Base-by-base conservation (phyloP, 1,284 basidiomycete species). In the Phellopilus nigrolimitatus region DNA sequence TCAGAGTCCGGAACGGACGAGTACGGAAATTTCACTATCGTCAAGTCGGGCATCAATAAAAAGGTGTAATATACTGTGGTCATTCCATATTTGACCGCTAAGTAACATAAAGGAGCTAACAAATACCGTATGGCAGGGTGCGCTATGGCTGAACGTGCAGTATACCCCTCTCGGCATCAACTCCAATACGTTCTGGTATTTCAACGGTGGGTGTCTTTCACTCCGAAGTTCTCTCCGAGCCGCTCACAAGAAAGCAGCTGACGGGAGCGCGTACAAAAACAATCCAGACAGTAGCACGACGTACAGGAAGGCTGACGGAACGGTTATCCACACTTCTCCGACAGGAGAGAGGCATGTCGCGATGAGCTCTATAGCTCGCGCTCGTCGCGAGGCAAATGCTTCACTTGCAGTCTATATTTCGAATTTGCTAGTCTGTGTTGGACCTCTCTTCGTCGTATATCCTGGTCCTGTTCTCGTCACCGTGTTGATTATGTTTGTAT, bases 231-330 rank as follows among this genome's bases (percentile, higher is more conserved):
- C 10, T 7, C 15, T 5, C 2, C 13, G 22, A 31, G 17, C 10
- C 8, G 19, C 43, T 36, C 4, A 4, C 17, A 12, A 25, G n/a
- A 30, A 25, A 31, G 21, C 15, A 52, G 51, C 17, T 2, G 31
- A 52, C 34, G 51, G 45, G 22, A 47, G 44, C 28, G 33, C 25
- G 17, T 52, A 47, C 38, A 33, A 41, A 40, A 46, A 24, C 9
- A 52, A 52, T 25, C 51, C 51, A 15, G 51, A 52, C 27, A 19
- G 30, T 28, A 47, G 44, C n/a, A 13, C 43, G 19, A 47, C 51
- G 4, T 52, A 47, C 24, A 31, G 27, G 3, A 41, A 34, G 19
- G 30, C 43, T 4, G 19, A 47, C 25, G 51, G 51, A 15, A 42
- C 36, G 8, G 30, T 47, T 12, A 41, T 19, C 3, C 44, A 46